These are phyloP conservation scores for Cenchrus americanus DNA, from an alignment of 176 grass and related monocot genomes.

Conservation along the genomic window DNA sequence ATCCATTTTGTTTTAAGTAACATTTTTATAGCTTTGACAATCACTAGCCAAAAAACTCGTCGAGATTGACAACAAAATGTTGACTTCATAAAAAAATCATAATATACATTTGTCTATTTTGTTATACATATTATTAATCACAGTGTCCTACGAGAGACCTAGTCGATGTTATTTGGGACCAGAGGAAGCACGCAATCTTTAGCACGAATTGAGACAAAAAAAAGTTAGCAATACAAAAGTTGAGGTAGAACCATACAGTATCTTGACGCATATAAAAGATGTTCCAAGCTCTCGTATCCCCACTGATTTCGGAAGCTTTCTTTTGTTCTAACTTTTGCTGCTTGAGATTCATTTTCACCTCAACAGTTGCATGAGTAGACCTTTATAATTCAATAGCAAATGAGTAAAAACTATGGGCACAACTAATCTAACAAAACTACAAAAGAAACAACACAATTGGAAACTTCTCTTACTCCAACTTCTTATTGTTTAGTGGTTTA, in stretches of 20 bases:
- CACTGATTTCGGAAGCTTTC: conserved; percentile 83
- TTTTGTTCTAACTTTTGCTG: conserved; percentile 76
- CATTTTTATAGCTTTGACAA: not conserved
- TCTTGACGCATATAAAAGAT: conserved; percentile 90
- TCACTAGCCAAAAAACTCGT: not conserved
- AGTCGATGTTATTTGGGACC: not conserved
- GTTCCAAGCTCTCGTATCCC: conserved; percentile 93
- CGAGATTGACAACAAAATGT: not conserved
- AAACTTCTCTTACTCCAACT: conserved; percentile 66
- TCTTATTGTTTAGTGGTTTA: conserved; percentile 77
- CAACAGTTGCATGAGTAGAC: conserved; percentile 48
- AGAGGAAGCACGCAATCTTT: not conserved
- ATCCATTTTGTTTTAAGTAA: not conserved
- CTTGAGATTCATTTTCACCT: conserved; percentile 82
- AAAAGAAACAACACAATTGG: conserved; percentile 22
- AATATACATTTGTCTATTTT: not conserved
- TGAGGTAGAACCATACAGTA: conserved; percentile 65
- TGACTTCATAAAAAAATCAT: not conserved
- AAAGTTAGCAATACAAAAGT: conserved; percentile 30
- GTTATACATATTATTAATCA: not conserved
- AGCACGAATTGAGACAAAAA: conserved; percentile 17
- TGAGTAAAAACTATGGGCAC: conserved; percentile 9
- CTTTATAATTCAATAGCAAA: conserved; percentile 55
- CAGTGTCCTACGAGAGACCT: not conserved
- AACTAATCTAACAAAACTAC: conserved; percentile 18